These are phyloP conservation scores for Linnemannia zychae DNA, from an alignment of 192 early-diverging fungal species.

Conservation along the genomic window DNA sequence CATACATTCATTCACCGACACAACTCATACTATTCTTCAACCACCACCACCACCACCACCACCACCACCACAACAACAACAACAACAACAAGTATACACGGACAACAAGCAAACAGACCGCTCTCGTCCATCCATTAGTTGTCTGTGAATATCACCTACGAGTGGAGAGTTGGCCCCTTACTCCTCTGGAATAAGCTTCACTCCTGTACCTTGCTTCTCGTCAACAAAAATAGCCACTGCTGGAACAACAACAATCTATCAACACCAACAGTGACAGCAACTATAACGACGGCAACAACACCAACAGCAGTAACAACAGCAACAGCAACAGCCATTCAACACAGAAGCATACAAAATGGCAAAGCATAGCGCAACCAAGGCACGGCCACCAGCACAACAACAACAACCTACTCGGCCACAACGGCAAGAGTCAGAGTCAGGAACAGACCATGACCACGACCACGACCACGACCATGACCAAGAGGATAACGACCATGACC, in stretches of 20 bases:
- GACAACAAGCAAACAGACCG: no score
- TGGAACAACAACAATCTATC: no score
- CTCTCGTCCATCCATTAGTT: neutral
- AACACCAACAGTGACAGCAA: neutral
- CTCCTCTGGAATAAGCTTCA: neutral
- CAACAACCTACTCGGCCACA: neutral
- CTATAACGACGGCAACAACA: neutral
- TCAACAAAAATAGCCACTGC: no score
- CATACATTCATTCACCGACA: neutral
- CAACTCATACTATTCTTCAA: neutral
- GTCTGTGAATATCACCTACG: neutral
- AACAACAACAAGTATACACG: neutral
- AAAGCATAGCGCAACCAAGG: neutral
- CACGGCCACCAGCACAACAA: neutral
- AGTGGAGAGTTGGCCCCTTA: neutral
- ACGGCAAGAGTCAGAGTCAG: slow-evolving; percentile 13
- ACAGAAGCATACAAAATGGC: neutral
- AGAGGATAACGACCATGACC: neutral
- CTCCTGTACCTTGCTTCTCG: neutral
- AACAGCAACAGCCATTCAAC: neutral
- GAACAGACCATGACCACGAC: slow-evolving; percentile 9
- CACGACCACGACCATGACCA: slow-evolving; percentile 12
- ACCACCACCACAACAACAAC: neutral
- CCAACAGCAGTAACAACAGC: neutral
- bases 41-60: neutral